Conservation (phyloP, 2,329 filamentous ascomycete species). For the Colletotrichum plurivorum region DNA sequence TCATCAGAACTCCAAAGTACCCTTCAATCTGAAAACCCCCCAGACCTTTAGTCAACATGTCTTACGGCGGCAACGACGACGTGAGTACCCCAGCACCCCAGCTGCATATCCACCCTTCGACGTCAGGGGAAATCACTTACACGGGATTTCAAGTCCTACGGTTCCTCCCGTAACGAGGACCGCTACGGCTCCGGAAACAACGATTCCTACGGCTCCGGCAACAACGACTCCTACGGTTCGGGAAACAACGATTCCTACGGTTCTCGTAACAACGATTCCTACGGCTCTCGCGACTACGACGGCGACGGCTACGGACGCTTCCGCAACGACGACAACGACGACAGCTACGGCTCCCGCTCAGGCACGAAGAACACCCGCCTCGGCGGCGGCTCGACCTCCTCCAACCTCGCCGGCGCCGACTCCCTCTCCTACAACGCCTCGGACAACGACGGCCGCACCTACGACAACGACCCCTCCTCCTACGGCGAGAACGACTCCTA, state of each 20-base stretch:
- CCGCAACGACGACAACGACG: slow-evolving; percentile 9
- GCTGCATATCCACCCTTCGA: no score
- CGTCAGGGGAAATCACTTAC: slow-evolving; percentile 2
- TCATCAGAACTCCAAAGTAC: not conserved
- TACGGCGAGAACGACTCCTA: slow-evolving; percentile 40
- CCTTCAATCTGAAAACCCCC: not conserved
- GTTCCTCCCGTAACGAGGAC: slow-evolving; percentile 24
- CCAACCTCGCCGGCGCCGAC: slow-evolving; percentile 40
- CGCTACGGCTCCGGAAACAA: slow-evolving; percentile 17
- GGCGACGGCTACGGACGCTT: slow-evolving; percentile 42
- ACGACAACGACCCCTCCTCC: slow-evolving; percentile 32
- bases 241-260: slow-evolving; percentile 39
- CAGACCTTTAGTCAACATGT: slow-evolving; percentile 54
- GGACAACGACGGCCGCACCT: slow-evolving; percentile 40
- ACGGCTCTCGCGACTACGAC: slow-evolving; percentile 38
- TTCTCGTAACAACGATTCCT: slow-evolving; percentile 40
- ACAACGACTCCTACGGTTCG: slow-evolving; percentile 35
- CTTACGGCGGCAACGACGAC: slow-evolving; percentile 61
- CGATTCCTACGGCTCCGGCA: slow-evolving; percentile 34
- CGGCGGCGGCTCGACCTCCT: slow-evolving; percentile 27
- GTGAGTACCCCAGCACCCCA: slow-evolving; percentile 44
- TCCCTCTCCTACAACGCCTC: slow-evolving; percentile 42
- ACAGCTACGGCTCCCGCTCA: slow-evolving; percentile 36
- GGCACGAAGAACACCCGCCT: slow-evolving; percentile 18
- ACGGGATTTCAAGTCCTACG: slow-evolving; percentile 6